Evolutionary conservation across 257 asterid genomes (phyloP).

Genomic region (Penstemon barbatus): DNA sequence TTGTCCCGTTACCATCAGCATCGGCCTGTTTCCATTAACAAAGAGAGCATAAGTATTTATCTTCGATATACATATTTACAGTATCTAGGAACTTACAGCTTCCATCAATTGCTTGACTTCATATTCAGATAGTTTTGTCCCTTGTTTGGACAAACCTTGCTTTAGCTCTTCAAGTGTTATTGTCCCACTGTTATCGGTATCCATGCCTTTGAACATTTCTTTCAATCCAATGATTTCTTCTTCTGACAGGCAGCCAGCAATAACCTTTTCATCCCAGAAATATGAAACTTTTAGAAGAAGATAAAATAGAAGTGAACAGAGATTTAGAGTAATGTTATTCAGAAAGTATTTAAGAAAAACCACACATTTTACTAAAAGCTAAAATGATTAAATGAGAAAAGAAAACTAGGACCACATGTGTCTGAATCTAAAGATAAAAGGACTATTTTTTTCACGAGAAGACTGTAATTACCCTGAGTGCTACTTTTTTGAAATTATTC

Average conservation of each 20-base stretch:
- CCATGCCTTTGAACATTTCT: constrained; percentile 71
- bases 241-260: constrained; percentile 75
- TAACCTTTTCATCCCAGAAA: constrained; percentile 39
- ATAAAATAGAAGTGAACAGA: too few relatives aligned
- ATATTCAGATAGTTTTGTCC: constrained; percentile 62
- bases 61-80: background rate
- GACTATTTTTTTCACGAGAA: background rate
- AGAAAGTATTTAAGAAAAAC: too few relatives aligned
- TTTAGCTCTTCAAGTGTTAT: constrained; percentile 73
- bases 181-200: constrained; percentile 66
- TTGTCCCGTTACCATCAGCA: constrained; percentile 96
- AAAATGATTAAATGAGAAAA: too few relatives aligned
- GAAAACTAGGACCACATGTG: too few relatives aligned
- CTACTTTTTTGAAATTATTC: constrained; percentile 79
- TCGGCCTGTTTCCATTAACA: constrained; percentile 59
- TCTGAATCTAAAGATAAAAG: too few relatives aligned
- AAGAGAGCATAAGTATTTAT: background rate
- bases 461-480: constrained; percentile 46
- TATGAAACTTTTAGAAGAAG: background rate
- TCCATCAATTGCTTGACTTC: constrained; percentile 73
- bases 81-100: constrained; percentile 53
- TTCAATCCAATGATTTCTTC: constrained; percentile 78
- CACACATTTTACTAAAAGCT: background rate
- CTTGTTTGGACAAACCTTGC: constrained; percentile 66
- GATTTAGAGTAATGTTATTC: too few relatives aligned